Conservation (phyloP, 2,329 filamentous ascomycete species). For the Aureobasidium sp. region DNA sequence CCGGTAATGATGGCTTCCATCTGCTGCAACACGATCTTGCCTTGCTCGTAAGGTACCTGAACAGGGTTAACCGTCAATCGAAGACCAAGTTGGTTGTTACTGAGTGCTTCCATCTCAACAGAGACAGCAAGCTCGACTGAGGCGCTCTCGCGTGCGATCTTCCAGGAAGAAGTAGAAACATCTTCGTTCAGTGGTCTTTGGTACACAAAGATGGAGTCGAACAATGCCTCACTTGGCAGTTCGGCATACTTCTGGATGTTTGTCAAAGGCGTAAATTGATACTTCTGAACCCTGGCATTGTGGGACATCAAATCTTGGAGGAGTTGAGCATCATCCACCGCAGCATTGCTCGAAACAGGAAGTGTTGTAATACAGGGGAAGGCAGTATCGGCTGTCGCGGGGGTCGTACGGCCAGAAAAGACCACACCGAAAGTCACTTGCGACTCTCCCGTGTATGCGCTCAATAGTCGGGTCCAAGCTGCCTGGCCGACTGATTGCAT, state of each 20-base stretch:
- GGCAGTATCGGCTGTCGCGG: constrained; percentile 49
- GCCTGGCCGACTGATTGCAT: constrained; percentile 69
- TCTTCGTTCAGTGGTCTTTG: constrained; percentile 48
- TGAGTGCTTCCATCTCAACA: constrained; percentile 61
- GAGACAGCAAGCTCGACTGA: constrained; percentile 72
- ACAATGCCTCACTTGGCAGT: constrained; percentile 56
- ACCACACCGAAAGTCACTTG: constrained; percentile 72
- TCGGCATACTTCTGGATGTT: constrained; percentile 67
- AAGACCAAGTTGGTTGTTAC: constrained; percentile 45
- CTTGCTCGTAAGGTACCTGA: constrained; percentile 61
- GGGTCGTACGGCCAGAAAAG: constrained; percentile 62
- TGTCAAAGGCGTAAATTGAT: constrained; percentile 64
- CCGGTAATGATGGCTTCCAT: constrained; percentile 60
- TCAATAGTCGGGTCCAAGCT: constrained; percentile 67
- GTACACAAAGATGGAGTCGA: constrained; percentile 80
- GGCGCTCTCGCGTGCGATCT: constrained; percentile 55
- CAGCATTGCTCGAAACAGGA: constrained; percentile 57
- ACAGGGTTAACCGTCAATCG: constrained; percentile 59
- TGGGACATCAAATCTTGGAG: constrained; percentile 56
- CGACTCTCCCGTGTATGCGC: constrained; percentile 67
- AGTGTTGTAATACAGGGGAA: constrained; percentile 80
- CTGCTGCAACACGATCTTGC: constrained; percentile 57
- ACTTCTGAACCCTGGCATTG: constrained; percentile 56
- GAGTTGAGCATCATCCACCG: constrained; percentile 47
- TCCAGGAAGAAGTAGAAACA: constrained; percentile 43